Evolutionary conservation across 2,329 filamentous ascomycete genomes (phyloP), one percentile per base, ranked within the genome.

Genomic region (Sporothrix brunneoviolacea): DNA sequence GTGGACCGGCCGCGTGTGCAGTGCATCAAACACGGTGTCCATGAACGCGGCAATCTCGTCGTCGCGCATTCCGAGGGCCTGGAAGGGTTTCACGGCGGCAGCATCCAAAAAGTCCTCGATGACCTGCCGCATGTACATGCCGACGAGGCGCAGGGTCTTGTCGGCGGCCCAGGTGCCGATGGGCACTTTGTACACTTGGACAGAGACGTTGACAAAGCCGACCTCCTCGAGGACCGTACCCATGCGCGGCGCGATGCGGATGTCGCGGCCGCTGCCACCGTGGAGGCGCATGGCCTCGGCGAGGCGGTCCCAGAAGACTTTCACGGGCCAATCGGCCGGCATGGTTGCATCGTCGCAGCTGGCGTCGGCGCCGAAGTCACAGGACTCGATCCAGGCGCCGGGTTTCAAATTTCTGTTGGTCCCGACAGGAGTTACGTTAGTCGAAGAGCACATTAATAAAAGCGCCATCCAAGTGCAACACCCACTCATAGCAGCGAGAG

Each of bases 321-420:
- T 58, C 22, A 73, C 57, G 3, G 67, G 62, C 39, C 73, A 66
- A 43, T 71, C 64, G 4, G 62, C 57, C 2, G 60, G 58, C 66
- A 76, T 72, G 9, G 70, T 70, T 37, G 60, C 66, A 48, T 74
- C 70, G 53, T 75, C 72, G 54, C 68, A 74, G 24, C 64, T 60
- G 12, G 72, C 63, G 21, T 61, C 61, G 12, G 64, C 64, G 39
- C 70, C 65, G 27, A 73, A 63, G 46, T 77, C 74, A 19, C 74
- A 71, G 36, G 72, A 69, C 57, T 76, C 73, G 37, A 77, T 63
- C 72, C 72, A 78, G 32, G 72, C 74, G n/a, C 73, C 74, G 0
- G 67, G 64, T 37, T 62, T 66, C 10, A 74, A 57, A 50, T 74
- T 63, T 9, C 68, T 72, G n/a, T n/a, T n/a, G n/a, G n/a, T n/a